Conservation (phyloP, 2,329 filamentous ascomycete genomes). For the Colletotrichum endophyticum region DNA sequence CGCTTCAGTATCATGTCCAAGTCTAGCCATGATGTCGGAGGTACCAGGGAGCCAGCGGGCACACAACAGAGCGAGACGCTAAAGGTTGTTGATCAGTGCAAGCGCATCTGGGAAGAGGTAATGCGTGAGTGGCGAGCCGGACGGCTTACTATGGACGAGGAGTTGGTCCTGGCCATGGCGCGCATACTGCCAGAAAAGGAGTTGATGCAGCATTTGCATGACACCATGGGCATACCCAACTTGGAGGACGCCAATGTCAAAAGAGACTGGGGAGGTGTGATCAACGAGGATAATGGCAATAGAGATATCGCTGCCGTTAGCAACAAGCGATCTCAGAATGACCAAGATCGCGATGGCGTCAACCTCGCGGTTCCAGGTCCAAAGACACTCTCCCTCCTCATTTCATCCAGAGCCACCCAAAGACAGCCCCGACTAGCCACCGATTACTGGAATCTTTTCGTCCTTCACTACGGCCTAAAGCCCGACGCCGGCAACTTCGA, state of each 20-base stretch:
- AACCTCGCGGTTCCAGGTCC: constrained; percentile 50
- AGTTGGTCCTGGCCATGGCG: constrained; percentile 82
- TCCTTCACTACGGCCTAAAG: constrained; percentile 60
- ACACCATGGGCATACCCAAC: constrained; percentile 78
- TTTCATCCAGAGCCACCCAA: constrained; percentile 53
- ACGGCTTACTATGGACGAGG: constrained; percentile 75
- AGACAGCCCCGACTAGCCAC: constrained; percentile 66
- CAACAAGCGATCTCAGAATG: background rate
- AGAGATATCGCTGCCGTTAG: constrained; percentile 21
- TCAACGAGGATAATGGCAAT: constrained; percentile 22
- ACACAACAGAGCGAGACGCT: constrained; percentile 22
- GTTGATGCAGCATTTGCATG: constrained; percentile 61
- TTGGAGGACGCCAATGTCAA: constrained; percentile 30
- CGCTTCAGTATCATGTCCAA: constrained; percentile 48
- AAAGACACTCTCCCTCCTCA: constrained; percentile 72
- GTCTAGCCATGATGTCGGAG: constrained; percentile 26
- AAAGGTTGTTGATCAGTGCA: constrained; percentile 67
- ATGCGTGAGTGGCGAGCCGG: constrained; percentile 77
- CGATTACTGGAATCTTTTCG: constrained; percentile 80
- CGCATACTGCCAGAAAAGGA: constrained; percentile 68
- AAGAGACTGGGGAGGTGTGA: background rate
- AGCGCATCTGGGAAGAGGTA: constrained; percentile 82
- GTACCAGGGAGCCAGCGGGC: background rate
- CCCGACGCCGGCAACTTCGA: constrained; percentile 76
- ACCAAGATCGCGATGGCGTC: constrained; percentile 7